Percentiles rank a stretch among this genome's conserved stretches.
phyloP scores from a whole-genome alignment of 2,329 filamentous ascomycete species.

The Bipolaris victoriae region DNA sequence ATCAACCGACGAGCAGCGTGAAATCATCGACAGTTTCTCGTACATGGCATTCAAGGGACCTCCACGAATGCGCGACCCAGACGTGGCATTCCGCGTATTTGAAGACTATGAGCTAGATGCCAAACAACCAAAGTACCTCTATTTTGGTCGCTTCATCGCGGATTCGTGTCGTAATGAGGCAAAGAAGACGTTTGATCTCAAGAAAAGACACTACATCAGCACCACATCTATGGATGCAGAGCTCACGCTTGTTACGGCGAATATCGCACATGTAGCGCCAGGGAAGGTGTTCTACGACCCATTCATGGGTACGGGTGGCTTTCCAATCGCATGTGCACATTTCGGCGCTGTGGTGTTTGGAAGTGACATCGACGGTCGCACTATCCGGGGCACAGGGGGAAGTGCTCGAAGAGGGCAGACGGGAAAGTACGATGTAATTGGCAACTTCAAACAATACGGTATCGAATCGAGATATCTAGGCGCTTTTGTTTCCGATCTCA shows the following conservation, averaged over 20 bases:
- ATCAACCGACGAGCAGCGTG: slow-evolving; percentile 65
- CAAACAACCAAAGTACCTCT: slow-evolving; percentile 62
- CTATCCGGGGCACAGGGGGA: slow-evolving; percentile 73
- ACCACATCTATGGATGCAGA: slow-evolving; percentile 98
- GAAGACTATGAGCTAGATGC: slow-evolving; percentile 74
- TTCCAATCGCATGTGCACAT: slow-evolving; percentile 86
- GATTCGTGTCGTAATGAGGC: slow-evolving; percentile 69
- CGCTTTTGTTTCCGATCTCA: slow-evolving; percentile 84
- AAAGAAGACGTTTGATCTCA: slow-evolving; percentile 79
- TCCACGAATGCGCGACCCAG: slow-evolving; percentile 72
- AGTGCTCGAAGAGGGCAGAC: slow-evolving; percentile 49
- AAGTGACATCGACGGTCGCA: slow-evolving; percentile 91
- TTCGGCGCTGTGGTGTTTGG: slow-evolving; percentile 85
- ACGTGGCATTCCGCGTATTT: slow-evolving; percentile 78
- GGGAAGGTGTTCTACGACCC: slow-evolving; percentile 93
- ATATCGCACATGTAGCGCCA: slow-evolving; percentile 80
- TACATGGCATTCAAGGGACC: slow-evolving; percentile 80
- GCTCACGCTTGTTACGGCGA: slow-evolving; percentile 87
- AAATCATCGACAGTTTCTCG: slow-evolving; percentile 79
- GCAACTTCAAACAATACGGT: slow-evolving; percentile 87
- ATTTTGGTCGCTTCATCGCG: slow-evolving; percentile 75
- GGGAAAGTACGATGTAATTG: slow-evolving; percentile 58
- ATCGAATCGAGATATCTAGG: slow-evolving; percentile 72
- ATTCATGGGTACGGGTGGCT: slow-evolving; percentile 93
- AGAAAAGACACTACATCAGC: slow-evolving; percentile 91